Evolutionary conservation across 345 rosid genomes (phyloP).

Genomic region (Rhodomyrtus tomentosa): DNA sequence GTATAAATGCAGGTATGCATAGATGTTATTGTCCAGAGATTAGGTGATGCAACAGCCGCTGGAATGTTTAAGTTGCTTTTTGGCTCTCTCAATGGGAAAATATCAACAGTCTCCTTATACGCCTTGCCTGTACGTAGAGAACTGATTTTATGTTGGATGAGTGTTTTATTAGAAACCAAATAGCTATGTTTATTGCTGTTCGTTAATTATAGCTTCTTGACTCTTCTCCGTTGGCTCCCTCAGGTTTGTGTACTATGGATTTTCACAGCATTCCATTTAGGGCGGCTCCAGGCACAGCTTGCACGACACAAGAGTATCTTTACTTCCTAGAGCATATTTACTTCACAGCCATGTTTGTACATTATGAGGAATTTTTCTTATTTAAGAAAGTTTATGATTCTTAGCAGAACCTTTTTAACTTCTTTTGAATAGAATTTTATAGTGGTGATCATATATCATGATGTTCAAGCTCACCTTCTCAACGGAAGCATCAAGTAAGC

Average conservation of each 20-base stretch:
- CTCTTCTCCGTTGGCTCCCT: neutral
- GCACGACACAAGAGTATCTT: conserved; percentile 28
- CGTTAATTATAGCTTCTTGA: neutral
- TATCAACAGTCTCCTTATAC: conserved; percentile 58
- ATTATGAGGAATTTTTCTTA: neutral
- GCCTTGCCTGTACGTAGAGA: conserved; percentile 59
- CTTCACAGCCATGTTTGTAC: neutral
- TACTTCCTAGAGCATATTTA: neutral
- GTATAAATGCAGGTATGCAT: conserved; percentile 52
- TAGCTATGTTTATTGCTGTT: neutral
- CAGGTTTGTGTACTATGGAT: conserved; percentile 76
- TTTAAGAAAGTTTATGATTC: neutral
- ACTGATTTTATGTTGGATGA: neutral
- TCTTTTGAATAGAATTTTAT: neutral
- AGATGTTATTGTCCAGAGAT: conserved; percentile 85
- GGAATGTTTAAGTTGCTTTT: conserved; percentile 73
- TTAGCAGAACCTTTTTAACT: neutral
- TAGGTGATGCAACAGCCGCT: conserved; percentile 93
- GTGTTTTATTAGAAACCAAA: neutral
- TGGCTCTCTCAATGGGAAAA: conserved; percentile 48
- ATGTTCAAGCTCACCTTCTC: neutral
- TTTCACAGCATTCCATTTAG: conserved; percentile 62
- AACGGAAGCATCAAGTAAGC: neutral
- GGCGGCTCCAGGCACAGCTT: conserved; percentile 57
- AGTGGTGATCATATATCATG: neutral